Conservation (phyloP, 2,329 filamentous ascomycete genomes). For the Lachnellula arida region DNA sequence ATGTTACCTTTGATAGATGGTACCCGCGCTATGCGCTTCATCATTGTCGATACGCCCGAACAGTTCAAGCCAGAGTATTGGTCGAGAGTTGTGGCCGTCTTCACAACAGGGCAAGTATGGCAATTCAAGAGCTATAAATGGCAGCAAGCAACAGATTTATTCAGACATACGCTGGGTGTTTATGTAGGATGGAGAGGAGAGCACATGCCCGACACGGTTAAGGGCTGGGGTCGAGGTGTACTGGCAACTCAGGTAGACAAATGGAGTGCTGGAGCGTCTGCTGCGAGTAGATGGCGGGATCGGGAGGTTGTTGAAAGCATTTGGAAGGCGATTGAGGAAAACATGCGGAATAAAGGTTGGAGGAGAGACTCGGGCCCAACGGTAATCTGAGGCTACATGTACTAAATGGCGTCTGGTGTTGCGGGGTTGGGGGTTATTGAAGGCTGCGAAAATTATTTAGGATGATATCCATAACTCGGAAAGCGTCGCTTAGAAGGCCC, state of each 20-base stretch:
- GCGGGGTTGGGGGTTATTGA: neutral
- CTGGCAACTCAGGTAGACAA: conserved; percentile 77
- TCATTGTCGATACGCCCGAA: conserved; percentile 87
- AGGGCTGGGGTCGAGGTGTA: conserved; percentile 81
- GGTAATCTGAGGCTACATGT: conserved; percentile 9
- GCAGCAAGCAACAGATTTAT: conserved; percentile 82
- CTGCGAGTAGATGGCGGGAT: conserved; percentile 67
- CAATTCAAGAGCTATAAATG: conserved; percentile 99
- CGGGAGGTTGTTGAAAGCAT: conserved; percentile 89
- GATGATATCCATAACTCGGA: neutral
- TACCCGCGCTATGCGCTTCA: conserved; percentile 77
- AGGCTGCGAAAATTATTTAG: neutral
- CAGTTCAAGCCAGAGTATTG: conserved; percentile 99
- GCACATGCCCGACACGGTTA: conserved; percentile 69
- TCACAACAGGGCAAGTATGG: conserved; percentile 96
- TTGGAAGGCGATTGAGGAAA: conserved; percentile 82
- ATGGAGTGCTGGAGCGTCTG: conserved; percentile 54
- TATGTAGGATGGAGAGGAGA: conserved; percentile 92
- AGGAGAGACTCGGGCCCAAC: conserved; percentile 61
- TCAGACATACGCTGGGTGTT: conserved; percentile 80
- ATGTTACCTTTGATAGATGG: conserved; percentile 67
- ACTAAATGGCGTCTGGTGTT: conserved; percentile 11
- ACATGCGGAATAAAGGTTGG: conserved; percentile 86
- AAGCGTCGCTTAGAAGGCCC: neutral
- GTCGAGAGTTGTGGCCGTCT: conserved; percentile 90